These are phyloP conservation scores for Cinnamomum micranthum DNA, from an alignment of 164 flowering plant species.

Conservation along the genomic window DNA sequence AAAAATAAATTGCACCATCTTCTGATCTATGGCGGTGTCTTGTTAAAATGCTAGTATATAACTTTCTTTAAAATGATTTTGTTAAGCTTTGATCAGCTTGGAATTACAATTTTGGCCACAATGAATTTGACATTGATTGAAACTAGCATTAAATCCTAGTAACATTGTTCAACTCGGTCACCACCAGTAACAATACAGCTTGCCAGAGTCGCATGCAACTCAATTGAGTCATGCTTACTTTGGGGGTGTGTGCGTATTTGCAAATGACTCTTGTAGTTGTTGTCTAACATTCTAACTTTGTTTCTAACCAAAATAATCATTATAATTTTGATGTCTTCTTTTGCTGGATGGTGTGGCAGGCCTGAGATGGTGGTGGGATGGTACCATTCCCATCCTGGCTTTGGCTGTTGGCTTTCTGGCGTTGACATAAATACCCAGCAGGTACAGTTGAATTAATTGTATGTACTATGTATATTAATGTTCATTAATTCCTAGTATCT, in stretches of 20 bases:
- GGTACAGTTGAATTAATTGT: slow-evolving; percentile 31
- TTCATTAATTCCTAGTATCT: background rate
- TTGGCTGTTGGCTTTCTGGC: slow-evolving; percentile 99
- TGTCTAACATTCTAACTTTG: background rate
- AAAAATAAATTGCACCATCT: no score
- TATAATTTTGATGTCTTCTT: background rate
- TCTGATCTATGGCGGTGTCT: background rate
- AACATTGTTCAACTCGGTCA: no score
- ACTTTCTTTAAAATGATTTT: background rate
- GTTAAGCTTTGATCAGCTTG: background rate
- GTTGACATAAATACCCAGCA: slow-evolving; percentile 98
- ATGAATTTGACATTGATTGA: background rate
- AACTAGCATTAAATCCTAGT: no score
- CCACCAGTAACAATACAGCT: no score
- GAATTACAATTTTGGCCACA: background rate
- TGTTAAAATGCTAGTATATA: background rate
- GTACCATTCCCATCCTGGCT: slow-evolving; percentile 99
- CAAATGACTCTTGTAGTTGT: background rate
- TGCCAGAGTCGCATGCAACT: no score
- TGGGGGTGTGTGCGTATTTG: background rate
- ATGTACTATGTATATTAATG: background rate
- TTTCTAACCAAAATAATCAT: background rate
- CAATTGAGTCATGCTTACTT: background rate
- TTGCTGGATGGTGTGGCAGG: slow-evolving; percentile 35
- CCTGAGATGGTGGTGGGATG: slow-evolving; percentile 99